Evolutionary conservation across 768 basidiomycete genomes (phyloP).

Genomic region (Xerocomellus amylosporus): DNA sequence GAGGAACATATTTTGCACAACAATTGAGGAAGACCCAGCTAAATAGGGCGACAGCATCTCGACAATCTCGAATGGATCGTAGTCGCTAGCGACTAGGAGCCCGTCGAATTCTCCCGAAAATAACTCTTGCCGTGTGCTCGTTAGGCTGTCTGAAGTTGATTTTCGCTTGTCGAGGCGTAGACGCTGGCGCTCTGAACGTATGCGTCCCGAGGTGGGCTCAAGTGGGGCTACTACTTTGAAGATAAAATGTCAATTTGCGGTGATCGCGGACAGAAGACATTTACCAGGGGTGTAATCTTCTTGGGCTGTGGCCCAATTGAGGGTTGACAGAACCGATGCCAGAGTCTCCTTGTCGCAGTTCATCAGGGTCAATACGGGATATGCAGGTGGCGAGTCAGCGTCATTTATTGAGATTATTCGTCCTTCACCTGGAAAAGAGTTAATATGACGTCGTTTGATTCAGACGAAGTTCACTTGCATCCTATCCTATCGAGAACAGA

Average conservation of each 20-base stretch:
- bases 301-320: constrained; percentile 92
- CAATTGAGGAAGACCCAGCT: constrained; percentile 80
- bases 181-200: constrained; percentile 72
- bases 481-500: constrained; percentile 85
- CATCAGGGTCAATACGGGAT: constrained; percentile 79
- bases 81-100: constrained; percentile 80
- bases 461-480: constrained; percentile 42
- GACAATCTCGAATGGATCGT: constrained; percentile 81
- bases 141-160: constrained; percentile 58
- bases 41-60: constrained; percentile 73
- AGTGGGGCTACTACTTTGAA: constrained; percentile 54
- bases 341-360: constrained; percentile 66
- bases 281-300: constrained; percentile 69
- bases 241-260: constrained; percentile 2
- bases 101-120: constrained; percentile 88
- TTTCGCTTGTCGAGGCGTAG: constrained; percentile 75
- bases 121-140: constrained; percentile 69
- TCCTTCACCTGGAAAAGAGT: constrained; percentile 59
- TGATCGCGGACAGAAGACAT: constrained; percentile 11
- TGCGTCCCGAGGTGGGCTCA: constrained; percentile 54
- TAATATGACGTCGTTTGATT: not conserved
- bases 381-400: constrained; percentile 89
- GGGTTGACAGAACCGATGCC: constrained; percentile 54
- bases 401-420: constrained; percentile 82
- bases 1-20: constrained; percentile 79